Base-by-base conservation (phyloP, 805 yeast genomes). In the Groenewaldozyma salmanticensis region DNA sequence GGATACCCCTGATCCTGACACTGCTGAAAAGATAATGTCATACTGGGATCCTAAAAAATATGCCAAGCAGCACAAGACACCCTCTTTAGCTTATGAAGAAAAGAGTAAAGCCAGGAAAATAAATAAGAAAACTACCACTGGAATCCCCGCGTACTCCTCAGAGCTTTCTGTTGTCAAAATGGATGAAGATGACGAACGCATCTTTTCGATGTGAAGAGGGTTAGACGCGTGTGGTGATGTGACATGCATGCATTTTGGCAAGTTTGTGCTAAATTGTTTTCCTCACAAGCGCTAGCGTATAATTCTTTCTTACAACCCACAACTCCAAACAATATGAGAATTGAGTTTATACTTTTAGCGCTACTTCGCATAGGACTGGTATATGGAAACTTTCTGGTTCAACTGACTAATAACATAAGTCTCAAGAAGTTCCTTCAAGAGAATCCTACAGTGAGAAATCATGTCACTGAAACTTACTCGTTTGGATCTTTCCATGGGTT, bases 401-500 rank as follows among this genome's bases (percentile, higher is more conserved):
- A 56, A 42, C 45, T 58, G 24, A 37, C 57, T 4, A 42, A 48
- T 17, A 37, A 36, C 20, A 45, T 49, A 15, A 44, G 42, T 17
- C 35, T 55, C 33, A 41, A 41, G 6, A 31, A 40, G 20, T 58
- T 54, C 33, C 44, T 58, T n/a, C 40, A 59, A 5, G 52, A 62
- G 27, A 62, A 71, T 21, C 71, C 75, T 52, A 60, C 71, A 39
- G 57, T 74, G 46, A 64, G 69, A 31, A 58, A 66, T 33, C 70
- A 52, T 32, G 57, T 83, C 21, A 64, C 67, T 9, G 67, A 70
- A 42, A 64, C 72, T 9, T 76, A 76, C 49, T 68, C 81, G 0
- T 75, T 85, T 52, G 94, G 94, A 1, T 69, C 68, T 18, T 81
- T 83, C 54, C 75, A 72, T 48, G 94, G 82, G 0, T 74, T 86